Evolutionary conservation across 495 filamentous ascomycete genomes (phyloP).

Genomic region (Aspergillus sparsus): DNA sequence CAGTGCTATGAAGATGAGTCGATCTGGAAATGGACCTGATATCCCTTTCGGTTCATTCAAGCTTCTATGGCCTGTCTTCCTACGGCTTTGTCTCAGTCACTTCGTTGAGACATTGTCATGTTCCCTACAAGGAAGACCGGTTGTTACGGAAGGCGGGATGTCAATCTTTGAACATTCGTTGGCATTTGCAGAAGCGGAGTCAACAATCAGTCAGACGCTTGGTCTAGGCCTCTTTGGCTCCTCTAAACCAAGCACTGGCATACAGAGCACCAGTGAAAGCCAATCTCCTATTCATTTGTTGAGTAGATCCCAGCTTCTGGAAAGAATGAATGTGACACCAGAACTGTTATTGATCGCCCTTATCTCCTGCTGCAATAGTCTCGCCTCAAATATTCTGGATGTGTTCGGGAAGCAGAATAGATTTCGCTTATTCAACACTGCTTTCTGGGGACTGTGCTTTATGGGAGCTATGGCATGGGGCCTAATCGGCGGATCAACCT

Average conservation of each 20-base stretch:
- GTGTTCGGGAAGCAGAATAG: conserved; percentile 74
- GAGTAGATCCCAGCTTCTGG: conserved; percentile 48
- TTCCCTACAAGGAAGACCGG: conserved; percentile 80
- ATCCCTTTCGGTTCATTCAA: conserved; percentile 70
- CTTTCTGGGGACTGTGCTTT: conserved; percentile 85
- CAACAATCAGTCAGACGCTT: conserved; percentile 72
- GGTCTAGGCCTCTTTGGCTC: conserved; percentile 67
- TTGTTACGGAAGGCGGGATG: conserved; percentile 88
- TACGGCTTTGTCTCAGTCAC: conserved; percentile 77
- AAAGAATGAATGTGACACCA: conserved; percentile 76
- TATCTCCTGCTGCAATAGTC: conserved; percentile 84
- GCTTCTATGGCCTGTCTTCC: conserved; percentile 85
- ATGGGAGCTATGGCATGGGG: conserved; percentile 79
- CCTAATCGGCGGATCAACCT: conserved; percentile 57
- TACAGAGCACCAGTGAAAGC: conserved; percentile 26
- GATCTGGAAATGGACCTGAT: conserved; percentile 45
- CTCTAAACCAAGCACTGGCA: conserved; percentile 37
- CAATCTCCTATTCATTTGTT: conserved; percentile 40
- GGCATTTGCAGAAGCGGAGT: conserved; percentile 94
- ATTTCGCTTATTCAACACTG: conserved; percentile 80
- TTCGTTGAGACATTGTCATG: conserved; percentile 86
- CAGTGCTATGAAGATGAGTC: conserved; percentile 68
- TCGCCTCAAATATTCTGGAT: conserved; percentile 81
- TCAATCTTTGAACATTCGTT: conserved; percentile 95
- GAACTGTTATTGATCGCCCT: conserved; percentile 84